Conservation (phyloP, 2,329 filamentous ascomycete genomes). For the Apiospora marii region DNA sequence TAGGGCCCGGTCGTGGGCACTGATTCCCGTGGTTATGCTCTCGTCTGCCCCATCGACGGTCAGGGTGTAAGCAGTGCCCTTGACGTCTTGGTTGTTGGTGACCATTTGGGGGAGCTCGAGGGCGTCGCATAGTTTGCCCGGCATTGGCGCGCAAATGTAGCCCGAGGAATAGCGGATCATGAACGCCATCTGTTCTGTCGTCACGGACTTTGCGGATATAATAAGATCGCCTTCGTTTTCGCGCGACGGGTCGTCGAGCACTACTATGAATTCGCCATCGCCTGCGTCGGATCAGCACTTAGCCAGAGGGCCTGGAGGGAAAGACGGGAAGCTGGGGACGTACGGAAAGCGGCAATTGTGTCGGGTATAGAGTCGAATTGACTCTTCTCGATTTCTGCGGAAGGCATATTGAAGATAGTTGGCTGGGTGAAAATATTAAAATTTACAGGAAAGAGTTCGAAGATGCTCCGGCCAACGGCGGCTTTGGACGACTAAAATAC, state of each 20-base stretch:
- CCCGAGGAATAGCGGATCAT: slow-evolving; percentile 92
- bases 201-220: slow-evolving; percentile 86
- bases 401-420: slow-evolving; percentile 54
- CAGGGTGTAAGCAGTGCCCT: slow-evolving; percentile 92
- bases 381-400: slow-evolving; percentile 56
- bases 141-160: slow-evolving; percentile 88
- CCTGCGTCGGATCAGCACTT: slow-evolving; percentile 50
- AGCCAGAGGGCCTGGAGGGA: slow-evolving; percentile 28
- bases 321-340: slow-evolving; percentile 38
- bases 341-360: slow-evolving; percentile 70
- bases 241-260: slow-evolving; percentile 89
- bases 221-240: slow-evolving; percentile 99
- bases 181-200: slow-evolving; percentile 92
- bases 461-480: slow-evolving; percentile 1
- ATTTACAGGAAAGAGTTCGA: neutral
- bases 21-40: slow-evolving; percentile 86
- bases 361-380: slow-evolving; percentile 73
- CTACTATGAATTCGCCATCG: slow-evolving; percentile 91
- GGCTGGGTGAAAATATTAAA: slow-evolving; percentile 22
- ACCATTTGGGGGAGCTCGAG: slow-evolving; percentile 94
- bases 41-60: slow-evolving; percentile 81
- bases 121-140: slow-evolving; percentile 69
- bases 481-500: neutral
- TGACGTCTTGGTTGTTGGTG: slow-evolving; percentile 74
- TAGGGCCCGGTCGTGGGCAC: slow-evolving; percentile 83